phyloP scores from a whole-genome alignment of 352 stramenopile genomes.

The Bremia lactucae region DNA sequence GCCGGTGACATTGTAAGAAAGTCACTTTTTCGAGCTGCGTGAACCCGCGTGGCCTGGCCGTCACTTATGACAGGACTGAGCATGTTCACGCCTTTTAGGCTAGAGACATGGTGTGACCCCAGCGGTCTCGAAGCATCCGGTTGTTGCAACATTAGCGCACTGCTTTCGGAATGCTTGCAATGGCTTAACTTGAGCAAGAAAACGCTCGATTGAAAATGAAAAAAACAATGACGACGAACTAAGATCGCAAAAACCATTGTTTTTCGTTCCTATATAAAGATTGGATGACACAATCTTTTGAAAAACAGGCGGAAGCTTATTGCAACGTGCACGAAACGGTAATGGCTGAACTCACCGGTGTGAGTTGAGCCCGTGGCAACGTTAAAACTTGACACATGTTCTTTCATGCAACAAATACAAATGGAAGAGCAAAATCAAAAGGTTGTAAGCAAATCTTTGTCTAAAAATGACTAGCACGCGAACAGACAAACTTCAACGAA shows the following conservation, averaged over 20 bases:
- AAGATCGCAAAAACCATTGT: conserved; percentile 22
- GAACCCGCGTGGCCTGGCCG: conserved; percentile 16
- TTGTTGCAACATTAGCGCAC: conserved; percentile 13
- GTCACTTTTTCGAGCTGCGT: conserved; percentile 32
- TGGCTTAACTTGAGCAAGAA: conserved; percentile 6
- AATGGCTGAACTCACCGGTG: conserved; percentile 8
- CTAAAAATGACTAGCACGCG: neutral
- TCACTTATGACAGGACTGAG: conserved; percentile 12
- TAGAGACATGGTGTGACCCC: conserved; percentile 24
- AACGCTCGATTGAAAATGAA: conserved; percentile 16
- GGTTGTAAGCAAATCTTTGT: no score
- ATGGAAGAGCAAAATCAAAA: no score
- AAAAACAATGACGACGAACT: conserved; percentile 1
- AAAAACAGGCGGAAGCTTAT: conserved; percentile 2
- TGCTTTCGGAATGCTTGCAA: neutral
- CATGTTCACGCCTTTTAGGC: conserved; percentile 28
- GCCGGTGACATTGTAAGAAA: conserved; percentile 41
- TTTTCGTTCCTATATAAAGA: conserved; percentile 6
- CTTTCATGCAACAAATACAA: no score
- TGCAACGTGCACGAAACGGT: conserved; percentile 4
- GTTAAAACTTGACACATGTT: conserved; percentile 6
- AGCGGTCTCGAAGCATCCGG: conserved; percentile 13
- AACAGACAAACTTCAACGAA: conserved; percentile 7
- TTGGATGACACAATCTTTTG: conserved; percentile 3
- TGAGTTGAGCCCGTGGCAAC: conserved; percentile 1